Conservation (phyloP, 345 rosid genomes). For the Triadica sebifera region DNA sequence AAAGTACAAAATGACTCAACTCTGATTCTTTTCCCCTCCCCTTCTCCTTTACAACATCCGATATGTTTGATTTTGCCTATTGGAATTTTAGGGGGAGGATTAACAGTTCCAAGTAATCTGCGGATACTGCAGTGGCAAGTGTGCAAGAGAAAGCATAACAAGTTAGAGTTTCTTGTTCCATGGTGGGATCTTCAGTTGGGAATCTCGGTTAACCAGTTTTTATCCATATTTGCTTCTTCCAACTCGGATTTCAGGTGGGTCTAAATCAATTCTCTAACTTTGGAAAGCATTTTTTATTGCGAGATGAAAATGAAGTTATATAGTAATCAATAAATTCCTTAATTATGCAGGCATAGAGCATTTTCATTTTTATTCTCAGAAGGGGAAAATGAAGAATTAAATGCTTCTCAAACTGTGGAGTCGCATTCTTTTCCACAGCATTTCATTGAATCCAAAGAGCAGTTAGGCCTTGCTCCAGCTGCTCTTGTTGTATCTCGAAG, state of each 20-base stretch:
- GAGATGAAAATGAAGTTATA: background rate
- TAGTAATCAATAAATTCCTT: background rate
- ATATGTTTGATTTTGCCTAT: conserved; percentile 2
- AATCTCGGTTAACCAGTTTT: conserved; percentile 86
- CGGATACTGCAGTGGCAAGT: conserved; percentile 92
- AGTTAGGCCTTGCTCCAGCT: conserved; percentile 80
- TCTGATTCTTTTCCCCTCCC: background rate
- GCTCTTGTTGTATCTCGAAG: conserved; percentile 63
- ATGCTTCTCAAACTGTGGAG: conserved; percentile 64
- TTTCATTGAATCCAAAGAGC: conserved; percentile 58
- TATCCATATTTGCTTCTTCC: conserved; percentile 74
- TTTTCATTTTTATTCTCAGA: conserved; percentile 78
- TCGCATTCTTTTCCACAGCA: conserved; percentile 86
- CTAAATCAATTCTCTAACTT: background rate
- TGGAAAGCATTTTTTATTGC: conserved; percentile 3
- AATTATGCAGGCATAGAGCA: conserved; percentile 66
- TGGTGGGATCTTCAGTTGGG: conserved; percentile 98
- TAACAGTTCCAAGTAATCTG: conserved; percentile 84
- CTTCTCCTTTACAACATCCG: background rate
- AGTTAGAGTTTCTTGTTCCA: conserved; percentile 79
- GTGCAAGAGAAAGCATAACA: conserved; percentile 72
- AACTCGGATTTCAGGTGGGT: conserved; percentile 80
- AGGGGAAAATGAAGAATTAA: conserved; percentile 76
- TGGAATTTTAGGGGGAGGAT: conserved; percentile 72
- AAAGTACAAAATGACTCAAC: conserved; percentile 45